Conservation (phyloP, 2,329 filamentous ascomycete species). For the Aspergillus sp. region DNA sequence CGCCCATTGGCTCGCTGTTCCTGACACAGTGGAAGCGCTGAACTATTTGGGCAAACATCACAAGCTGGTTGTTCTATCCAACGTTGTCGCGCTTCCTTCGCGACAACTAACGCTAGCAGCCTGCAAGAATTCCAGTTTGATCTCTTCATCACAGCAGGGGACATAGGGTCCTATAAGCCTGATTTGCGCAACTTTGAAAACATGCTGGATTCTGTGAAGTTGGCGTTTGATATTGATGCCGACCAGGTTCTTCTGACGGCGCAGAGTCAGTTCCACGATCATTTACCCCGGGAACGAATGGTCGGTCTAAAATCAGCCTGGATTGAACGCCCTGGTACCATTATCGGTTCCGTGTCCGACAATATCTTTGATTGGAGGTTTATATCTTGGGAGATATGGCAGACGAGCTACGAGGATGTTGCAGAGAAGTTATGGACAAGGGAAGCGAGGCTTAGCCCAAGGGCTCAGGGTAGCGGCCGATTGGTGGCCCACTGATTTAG, state of each 20-base stretch:
- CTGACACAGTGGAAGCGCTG: constrained; percentile 51
- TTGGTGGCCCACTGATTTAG: no score
- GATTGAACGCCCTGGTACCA: constrained; percentile 48
- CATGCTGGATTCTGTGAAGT: constrained; percentile 49
- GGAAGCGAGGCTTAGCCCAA: no score
- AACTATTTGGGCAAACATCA: constrained; percentile 43
- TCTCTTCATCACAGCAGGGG: constrained; percentile 61
- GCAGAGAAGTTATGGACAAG: no score
- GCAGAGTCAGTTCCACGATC: constrained; percentile 61
- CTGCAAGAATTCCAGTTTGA: constrained; percentile 53
- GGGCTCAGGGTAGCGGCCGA: no score
- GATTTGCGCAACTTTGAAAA: constrained; percentile 58
- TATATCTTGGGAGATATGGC: constrained; percentile 55
- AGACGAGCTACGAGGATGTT: constrained; percentile 30
- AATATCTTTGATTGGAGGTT: constrained; percentile 51
- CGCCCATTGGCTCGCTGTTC: constrained; percentile 49
- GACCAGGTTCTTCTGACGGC: constrained; percentile 60
- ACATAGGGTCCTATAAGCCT: constrained; percentile 68
- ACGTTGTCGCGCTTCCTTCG: constrained; percentile 49
- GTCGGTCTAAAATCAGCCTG: constrained; percentile 57
- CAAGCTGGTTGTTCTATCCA: constrained; percentile 52
- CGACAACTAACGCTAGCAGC: constrained; percentile 40
- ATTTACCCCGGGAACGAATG: constrained; percentile 56
- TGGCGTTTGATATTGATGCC: constrained; percentile 52
- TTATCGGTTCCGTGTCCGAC: constrained; percentile 34